Base-by-base conservation (phyloP, 495 filamentous ascomycete species). In the Penicillium malachiteum region DNA sequence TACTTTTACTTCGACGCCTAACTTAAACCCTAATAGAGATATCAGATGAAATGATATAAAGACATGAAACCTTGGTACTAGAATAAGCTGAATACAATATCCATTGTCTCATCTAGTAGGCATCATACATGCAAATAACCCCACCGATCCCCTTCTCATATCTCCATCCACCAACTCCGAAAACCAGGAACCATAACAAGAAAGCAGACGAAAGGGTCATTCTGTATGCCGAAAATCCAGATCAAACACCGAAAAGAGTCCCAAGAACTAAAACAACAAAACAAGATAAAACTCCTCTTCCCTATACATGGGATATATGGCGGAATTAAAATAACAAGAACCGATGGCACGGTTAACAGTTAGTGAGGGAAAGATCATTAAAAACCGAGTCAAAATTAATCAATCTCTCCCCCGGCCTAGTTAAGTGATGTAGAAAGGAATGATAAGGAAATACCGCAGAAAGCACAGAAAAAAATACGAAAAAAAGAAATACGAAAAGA, bases 41-140 rank as follows among this genome's bases (percentile, higher is more conserved):
- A 26, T 26, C 21, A 26, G 21, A 26, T 4, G 21, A 26, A 26
- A 26, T 1, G 21, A 26, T 26, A 26, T 26, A 4, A 26, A 26
- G 21, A 4, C 21, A 2, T 2, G 1, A 26, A 26, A 1, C 21
- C 21, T 26, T 26, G 4, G 1, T 26, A 26, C 21, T 26, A 26
- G 21, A 26, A 26, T 26, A 26, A 26, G 21, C 21, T 26, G 21
- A 26, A 26, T 26, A 26, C 21, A 26, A 26, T 26, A 26, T 26
- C 21, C 21, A 26, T 26, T 26, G 21, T 26, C 21, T 26, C 21
- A 26, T 57, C 55, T 84, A 86, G 64, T 86, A 87, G 4, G 83
- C 42, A 2, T 55, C 82, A 48, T 83, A 84, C 0, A 73, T 7
- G 80, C 56, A 37, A 87, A 84, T 66, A 84, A 73, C 5, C 63